phyloP scores from a whole-genome alignment of 129 eudicot genomes.

The Saposhnikovia divaricata region DNA sequence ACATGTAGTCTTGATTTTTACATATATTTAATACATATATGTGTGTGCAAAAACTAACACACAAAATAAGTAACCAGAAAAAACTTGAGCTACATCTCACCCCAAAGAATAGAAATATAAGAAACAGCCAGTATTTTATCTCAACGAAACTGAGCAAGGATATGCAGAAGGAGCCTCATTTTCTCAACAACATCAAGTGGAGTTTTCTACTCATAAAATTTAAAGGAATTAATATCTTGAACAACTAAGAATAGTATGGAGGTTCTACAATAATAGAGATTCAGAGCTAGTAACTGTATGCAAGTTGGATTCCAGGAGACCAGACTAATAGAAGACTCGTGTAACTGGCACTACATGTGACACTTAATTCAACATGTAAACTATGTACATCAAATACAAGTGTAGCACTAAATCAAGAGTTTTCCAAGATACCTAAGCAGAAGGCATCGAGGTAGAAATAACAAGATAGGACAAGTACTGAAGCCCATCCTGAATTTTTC shows the following conservation, averaged over 20 bases:
- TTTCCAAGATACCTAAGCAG: constrained; percentile 33
- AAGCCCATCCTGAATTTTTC: constrained; percentile 79
- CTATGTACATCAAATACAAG: constrained; percentile 35
- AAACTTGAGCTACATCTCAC: neutral
- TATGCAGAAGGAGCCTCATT: neutral
- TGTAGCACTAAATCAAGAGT: constrained; percentile 7
- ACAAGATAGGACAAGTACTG: constrained; percentile 66
- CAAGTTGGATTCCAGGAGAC: neutral
- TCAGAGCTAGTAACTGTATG: neutral
- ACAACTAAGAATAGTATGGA: constrained; percentile 7
- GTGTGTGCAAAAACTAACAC: neutral
- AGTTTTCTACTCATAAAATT: constrained; percentile 12
- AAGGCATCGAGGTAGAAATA: constrained; percentile 63
- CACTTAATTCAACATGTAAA: constrained; percentile 1
- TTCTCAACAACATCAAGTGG: neutral
- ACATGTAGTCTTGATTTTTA: no score
- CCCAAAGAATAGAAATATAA: neutral
- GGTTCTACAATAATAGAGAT: constrained; percentile 3
- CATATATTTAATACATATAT: no score
- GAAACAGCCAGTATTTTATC: neutral
- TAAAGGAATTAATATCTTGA: constrained; percentile 13
- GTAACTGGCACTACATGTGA: neutral
- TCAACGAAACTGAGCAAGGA: neutral
- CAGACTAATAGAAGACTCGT: constrained; percentile 8
- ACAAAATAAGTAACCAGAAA: neutral